phyloP scores from a whole-genome alignment of 2,329 filamentous ascomycete species.

The Zarea fungicola region DNA sequence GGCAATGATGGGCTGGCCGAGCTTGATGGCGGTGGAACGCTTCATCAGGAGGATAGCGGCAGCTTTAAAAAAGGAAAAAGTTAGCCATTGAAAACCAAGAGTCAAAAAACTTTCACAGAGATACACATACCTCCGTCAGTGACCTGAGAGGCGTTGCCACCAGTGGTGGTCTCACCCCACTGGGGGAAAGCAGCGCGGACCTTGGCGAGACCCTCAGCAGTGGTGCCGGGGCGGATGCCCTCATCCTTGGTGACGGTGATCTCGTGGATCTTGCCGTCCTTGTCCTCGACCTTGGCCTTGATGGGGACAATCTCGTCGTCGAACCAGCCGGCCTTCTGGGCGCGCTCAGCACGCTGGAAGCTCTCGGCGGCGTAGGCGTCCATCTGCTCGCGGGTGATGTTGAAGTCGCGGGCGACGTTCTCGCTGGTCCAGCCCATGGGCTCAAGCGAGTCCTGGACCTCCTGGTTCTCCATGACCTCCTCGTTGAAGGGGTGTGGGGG shows the following conservation, averaged over 20 bases:
- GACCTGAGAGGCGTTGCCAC: slow-evolving; percentile 90
- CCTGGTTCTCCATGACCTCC: slow-evolving; percentile 67
- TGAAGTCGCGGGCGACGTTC: slow-evolving; percentile 89
- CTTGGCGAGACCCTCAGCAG: slow-evolving; percentile 74
- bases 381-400: slow-evolving; percentile 72
- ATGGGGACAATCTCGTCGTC: slow-evolving; percentile 94
- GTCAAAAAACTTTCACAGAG: neutral
- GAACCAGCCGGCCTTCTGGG: slow-evolving; percentile 87
- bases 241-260: slow-evolving; percentile 82
- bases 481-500: slow-evolving; percentile 71
- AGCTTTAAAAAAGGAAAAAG: slow-evolving; percentile 39
- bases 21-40: slow-evolving; percentile 78
- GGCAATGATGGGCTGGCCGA: slow-evolving; percentile 85
- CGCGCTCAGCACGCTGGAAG: slow-evolving; percentile 79
- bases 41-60: slow-evolving; percentile 91
- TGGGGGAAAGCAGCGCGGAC: slow-evolving; percentile 86
- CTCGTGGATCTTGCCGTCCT: slow-evolving; percentile 71
- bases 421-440: slow-evolving; percentile 98
- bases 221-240: slow-evolving; percentile 86
- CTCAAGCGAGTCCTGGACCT: slow-evolving; percentile 80
- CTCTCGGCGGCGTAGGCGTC: slow-evolving; percentile 84
- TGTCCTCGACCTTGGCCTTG: slow-evolving; percentile 72
- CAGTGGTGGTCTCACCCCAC: slow-evolving; percentile 80
- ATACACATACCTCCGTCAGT: slow-evolving; percentile 71
- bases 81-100: slow-evolving; percentile 10